Evolutionary conservation across 805 yeast species (phyloP), one percentile per base, ranked within the genome.

Genomic region (Kuraishia cidri): DNA sequence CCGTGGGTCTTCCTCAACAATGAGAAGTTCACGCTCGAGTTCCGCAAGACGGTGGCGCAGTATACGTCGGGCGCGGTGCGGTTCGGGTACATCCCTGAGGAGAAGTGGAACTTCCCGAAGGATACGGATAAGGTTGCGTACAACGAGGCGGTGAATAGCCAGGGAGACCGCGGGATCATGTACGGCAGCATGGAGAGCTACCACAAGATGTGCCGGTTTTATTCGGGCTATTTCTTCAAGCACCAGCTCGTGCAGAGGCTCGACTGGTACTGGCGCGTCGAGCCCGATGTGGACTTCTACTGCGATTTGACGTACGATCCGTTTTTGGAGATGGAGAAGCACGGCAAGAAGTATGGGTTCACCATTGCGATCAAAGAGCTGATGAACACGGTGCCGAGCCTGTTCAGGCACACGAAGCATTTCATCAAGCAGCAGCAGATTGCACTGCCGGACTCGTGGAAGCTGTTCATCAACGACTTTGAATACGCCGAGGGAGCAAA

Each of bases 181-280:
- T 88, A 92, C 52, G 97, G 96, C 0, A 77, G 74, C 37, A 56
- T 77, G 64, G 79, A 70, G 32, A 74, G 90, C 5, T 92, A 90
- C 50, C 97, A 90, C 54, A 80, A 82, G 48, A 90, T 90, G 97
- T 90, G 97, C 52, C 68, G 96, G n/a, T 88, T 79, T 52, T 85
- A 83, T 50, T 75, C 94, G 0, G 95, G 95, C 1, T 64, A 66
- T 36, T 90, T 90, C 49, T 85, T 73, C 58, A 72, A 78, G 38
- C 96, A 90, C 53, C 82, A 81, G 5, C 50, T 84, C 40, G 79
- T 90, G 27, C 56, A 56, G 32, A 68, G 75, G 38, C 67, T 75
- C 35, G 86, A 87, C 39, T 90, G 95, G 94, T 90, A 87, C 58
- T 88, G 97, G 96, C 68, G 97, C 35, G 86, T 92, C 9, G 98